These are phyloP conservation scores for Colletotrichum gloeosporioides DNA, from an alignment of 2,329 filamentous ascomycete species.

Conservation along the genomic window DNA sequence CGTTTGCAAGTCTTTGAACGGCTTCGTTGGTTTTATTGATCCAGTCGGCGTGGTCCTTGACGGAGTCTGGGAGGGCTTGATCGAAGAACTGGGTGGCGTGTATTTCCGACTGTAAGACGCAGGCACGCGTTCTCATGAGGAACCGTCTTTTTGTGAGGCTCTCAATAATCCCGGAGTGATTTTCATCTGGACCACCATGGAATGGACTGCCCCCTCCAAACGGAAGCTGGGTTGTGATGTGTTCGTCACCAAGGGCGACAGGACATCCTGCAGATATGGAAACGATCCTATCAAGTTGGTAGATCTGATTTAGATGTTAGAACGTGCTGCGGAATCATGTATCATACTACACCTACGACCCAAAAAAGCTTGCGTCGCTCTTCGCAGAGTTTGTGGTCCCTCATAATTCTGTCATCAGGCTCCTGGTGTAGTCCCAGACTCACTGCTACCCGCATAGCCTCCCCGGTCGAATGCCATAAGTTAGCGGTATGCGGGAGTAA, in stretches of 20 bases:
- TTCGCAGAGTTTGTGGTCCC: not conserved
- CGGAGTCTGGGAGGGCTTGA: not conserved
- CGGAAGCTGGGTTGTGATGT: not conserved
- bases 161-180: fast-evolving
- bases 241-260: not conserved
- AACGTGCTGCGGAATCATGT: fast-evolving
- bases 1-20: not conserved
- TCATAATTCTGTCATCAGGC: not conserved
- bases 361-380: not conserved
- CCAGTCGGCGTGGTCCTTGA: not conserved
- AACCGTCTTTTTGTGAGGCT: fast-evolving
- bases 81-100: not conserved
- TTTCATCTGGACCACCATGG: not conserved
- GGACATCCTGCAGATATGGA: not conserved
- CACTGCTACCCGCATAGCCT: not conserved
- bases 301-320: not conserved
- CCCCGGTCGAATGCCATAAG: not conserved
- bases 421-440: not conserved
- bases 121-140: not conserved
- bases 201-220: not conserved
- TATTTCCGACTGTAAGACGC: not conserved
- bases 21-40: not conserved
- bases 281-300: not conserved
- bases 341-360: not conserved
- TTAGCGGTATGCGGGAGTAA: not conserved